Conservation (phyloP, 2,329 filamentous ascomycete genomes). For the Aaosphaeria arxii region DNA sequence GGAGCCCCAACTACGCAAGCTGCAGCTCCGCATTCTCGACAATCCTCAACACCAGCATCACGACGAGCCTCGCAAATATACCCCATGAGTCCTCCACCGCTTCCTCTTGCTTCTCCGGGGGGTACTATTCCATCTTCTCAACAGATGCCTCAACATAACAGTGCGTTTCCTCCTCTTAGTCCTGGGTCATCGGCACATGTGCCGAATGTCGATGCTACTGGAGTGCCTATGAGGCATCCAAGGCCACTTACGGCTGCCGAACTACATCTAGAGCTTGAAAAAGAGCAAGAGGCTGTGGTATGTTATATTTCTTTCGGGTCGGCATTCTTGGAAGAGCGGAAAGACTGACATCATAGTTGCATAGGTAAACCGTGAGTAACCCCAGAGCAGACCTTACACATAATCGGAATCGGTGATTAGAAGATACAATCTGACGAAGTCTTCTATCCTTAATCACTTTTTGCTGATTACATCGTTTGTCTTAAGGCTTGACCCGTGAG, state of each 20-base stretch:
- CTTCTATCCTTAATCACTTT: not conserved
- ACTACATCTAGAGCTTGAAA: conserved; percentile 84
- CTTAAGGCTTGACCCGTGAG: conserved; percentile 67
- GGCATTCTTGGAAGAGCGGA: not conserved
- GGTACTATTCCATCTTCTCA: conserved; percentile 25
- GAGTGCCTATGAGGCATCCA: conserved; percentile 75
- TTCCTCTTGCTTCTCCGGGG: conserved; percentile 39
- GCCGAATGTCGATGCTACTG: conserved; percentile 41
- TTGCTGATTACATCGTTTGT: conserved; percentile 70
- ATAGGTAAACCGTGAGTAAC: too few relatives aligned
- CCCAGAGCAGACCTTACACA: too few relatives aligned
- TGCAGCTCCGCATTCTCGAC: conserved; percentile 24
- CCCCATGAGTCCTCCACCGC: conserved; percentile 46
- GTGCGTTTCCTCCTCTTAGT: conserved; percentile 35
- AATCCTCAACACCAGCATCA: conserved; percentile 39
- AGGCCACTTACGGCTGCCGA: conserved; percentile 85
- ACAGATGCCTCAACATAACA: conserved; percentile 24
- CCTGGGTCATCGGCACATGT: conserved; percentile 24
- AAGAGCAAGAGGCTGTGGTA: conserved; percentile 93
- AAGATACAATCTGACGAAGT: not conserved
- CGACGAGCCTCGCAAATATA: conserved; percentile 38
- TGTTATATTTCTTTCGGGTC: conserved; percentile 26
- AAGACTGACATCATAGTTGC: not conserved
- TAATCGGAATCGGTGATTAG: too few relatives aligned
- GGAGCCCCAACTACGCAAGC: conserved; percentile 14